Base-by-base conservation (phyloP, 2,329 filamentous ascomycete genomes). In the Aspergillus quadricinctus region DNA sequence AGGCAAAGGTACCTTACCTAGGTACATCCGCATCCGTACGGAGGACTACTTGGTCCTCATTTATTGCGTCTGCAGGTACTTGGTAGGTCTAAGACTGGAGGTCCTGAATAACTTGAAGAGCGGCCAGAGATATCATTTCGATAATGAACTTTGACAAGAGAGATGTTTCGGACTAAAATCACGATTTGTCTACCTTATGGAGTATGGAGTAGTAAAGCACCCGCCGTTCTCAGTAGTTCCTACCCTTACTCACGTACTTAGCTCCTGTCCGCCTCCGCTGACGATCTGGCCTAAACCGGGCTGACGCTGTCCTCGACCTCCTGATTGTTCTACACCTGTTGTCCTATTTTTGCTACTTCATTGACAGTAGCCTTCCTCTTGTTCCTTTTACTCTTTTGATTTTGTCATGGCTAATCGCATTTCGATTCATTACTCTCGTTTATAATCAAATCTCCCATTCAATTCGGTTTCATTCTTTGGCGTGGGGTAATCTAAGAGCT, bases 261-360 rank as follows among this genome's bases (percentile, higher is more conserved):
- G 14, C 9, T 52, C 27, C 61, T 56, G 60, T 57, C 53, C 49
- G 37, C 58, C 57, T 54, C 63, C 58, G 58, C 57, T 61, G 68
- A 67, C 64, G 67, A 71, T 72, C 70, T 72, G 70, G 67, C 70
- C 70, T 72, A 72, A 68, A 65, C 55, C 59, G 61, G 61, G 55
- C 54, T 50, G 52, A 59, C 62, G 66, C 64, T 66, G 68, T 65
- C 67, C 61, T 66, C 62, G 65, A 63, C 64, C 64, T 68, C 64
- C 65, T 61, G 61, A 59, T 56, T 66, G 55, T 64, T 51, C 62
- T 62, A 65, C 63, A 64, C 64, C 58, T 65, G 62, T 65, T 65
- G 58, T 63, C 60, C 63, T 53, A 43, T 51, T 57, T 61, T 45
- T 58, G 61, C 41, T 58, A 40, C 50, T 56, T 51, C 56, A 37